phyloP scores from a whole-genome alignment of 2,329 filamentous ascomycete species.

The Pleoardoris graminearum region DNA sequence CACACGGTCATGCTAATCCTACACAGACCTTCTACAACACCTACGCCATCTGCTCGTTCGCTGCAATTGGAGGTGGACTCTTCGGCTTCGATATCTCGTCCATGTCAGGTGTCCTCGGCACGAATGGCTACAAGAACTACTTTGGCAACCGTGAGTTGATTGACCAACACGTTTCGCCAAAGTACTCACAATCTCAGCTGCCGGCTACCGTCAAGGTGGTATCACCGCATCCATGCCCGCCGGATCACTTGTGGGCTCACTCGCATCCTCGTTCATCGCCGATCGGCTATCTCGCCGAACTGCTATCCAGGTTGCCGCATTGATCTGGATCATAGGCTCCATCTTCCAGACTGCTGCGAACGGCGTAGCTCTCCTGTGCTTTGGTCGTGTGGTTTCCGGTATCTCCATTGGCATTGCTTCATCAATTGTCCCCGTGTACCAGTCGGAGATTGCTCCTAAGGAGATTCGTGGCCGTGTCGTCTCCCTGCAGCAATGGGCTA shows the following conservation, averaged over 20 bases:
- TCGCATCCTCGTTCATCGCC: slow-evolving; percentile 52
- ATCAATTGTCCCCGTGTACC: slow-evolving; percentile 90
- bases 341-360: slow-evolving; percentile 46
- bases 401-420: slow-evolving; percentile 86
- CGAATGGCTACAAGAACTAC: slow-evolving; percentile 44
- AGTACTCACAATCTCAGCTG: slow-evolving; percentile 18
- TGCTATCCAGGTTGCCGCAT: slow-evolving; percentile 50
- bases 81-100: slow-evolving; percentile 48
- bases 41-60: slow-evolving; percentile 65
- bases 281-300: slow-evolving; percentile 51
- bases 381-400: slow-evolving; percentile 74
- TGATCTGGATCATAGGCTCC: slow-evolving; percentile 54
- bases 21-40: slow-evolving; percentile 51
- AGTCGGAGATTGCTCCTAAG: slow-evolving; percentile 73
- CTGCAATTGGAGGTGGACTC: slow-evolving; percentile 57
- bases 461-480: slow-evolving; percentile 61
- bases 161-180: not conserved
- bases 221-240: slow-evolving; percentile 55
- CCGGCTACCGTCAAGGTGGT: slow-evolving; percentile 36
- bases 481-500: slow-evolving; percentile 69
- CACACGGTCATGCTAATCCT: slow-evolving; percentile 1
- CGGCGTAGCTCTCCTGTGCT: slow-evolving; percentile 49
- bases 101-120: slow-evolving; percentile 46
- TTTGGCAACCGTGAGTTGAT: slow-evolving; percentile 36
- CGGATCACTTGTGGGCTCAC: slow-evolving; percentile 54